A percentile compares a stretch with the other conserved stretches of the same genome.
phyloP scores from a whole-genome alignment of 768 basidiomycete species.

The Collybiopsis confluens region DNA sequence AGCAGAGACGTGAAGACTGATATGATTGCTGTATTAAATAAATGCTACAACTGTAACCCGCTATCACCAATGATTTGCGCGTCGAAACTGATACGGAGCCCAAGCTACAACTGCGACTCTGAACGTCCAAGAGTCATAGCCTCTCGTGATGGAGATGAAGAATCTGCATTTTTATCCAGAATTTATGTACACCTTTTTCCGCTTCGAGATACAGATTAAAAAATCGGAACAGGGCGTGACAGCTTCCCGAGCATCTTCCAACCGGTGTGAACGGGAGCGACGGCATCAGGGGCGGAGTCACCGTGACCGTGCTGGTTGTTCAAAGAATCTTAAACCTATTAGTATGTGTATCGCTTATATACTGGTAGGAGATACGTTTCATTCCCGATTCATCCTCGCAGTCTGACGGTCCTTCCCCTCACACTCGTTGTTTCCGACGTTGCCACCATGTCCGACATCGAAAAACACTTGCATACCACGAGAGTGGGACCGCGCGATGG shows the following conservation, averaged over 20 bases:
- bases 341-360: background rate
- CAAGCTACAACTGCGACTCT: background rate
- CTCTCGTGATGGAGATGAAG: no score
- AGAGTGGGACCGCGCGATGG: background rate
- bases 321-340: no score
- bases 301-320: background rate
- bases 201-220: background rate
- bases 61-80: no score
- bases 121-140: background rate
- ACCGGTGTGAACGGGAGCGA: slow-evolving; percentile 9
- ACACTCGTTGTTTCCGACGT: background rate
- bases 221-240: no score
- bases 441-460: background rate
- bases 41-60: no score
- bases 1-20: no score
- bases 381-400: background rate
- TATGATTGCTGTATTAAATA: no score
- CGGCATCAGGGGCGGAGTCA: slow-evolving; percentile 5
- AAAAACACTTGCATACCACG: background rate
- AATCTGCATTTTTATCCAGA: background rate
- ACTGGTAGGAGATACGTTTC: background rate
- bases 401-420: background rate
- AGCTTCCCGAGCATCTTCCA: background rate
- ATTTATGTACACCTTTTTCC: background rate
- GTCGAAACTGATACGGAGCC: no score